A percentile compares a stretch with the other conserved stretches of the same genome.
These are phyloP conservation scores for Talaromyces nanjingensis DNA, from an alignment of 495 filamentous ascomycete species.

Conservation along the genomic window DNA sequence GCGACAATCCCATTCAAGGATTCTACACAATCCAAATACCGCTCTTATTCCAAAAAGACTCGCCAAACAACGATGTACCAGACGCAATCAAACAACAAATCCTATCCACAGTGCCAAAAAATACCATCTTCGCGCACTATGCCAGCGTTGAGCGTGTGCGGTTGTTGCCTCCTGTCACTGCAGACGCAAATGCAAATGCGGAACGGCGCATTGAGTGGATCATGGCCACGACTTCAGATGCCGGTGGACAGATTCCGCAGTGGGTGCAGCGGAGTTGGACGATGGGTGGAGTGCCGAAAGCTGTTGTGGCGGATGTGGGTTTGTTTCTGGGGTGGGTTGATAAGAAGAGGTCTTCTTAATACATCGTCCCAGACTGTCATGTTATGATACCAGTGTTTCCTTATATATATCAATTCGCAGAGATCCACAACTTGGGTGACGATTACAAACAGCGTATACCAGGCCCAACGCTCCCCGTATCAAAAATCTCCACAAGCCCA, in stretches of 20 bases:
- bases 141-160: conserved; percentile 55
- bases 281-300: conserved; percentile 53
- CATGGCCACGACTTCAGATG: conserved; percentile 66
- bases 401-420: neutral
- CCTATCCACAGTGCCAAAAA: conserved; percentile 23
- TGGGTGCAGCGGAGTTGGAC: conserved; percentile 53
- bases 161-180: conserved; percentile 15
- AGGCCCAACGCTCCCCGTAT: conserved; percentile 73
- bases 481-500: conserved; percentile 76
- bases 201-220: conserved; percentile 50
- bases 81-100: conserved; percentile 25
- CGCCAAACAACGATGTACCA: conserved; percentile 10
- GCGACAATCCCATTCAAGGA: conserved; percentile 18
- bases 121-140: conserved; percentile 47
- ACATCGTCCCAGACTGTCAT: too few relatives aligned
- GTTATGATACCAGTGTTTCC: neutral
- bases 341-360: conserved; percentile 20
- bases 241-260: conserved; percentile 56
- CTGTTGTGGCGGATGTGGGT: conserved; percentile 66
- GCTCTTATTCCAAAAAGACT: neutral
- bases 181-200: neutral
- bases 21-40: conserved; percentile 53
- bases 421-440: neutral
- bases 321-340: conserved; percentile 58
- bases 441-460: conserved; percentile 52